Evolutionary conservation across 176 grass and related monocot genomes (phyloP).

Genomic region (Aegilops speltoides): DNA sequence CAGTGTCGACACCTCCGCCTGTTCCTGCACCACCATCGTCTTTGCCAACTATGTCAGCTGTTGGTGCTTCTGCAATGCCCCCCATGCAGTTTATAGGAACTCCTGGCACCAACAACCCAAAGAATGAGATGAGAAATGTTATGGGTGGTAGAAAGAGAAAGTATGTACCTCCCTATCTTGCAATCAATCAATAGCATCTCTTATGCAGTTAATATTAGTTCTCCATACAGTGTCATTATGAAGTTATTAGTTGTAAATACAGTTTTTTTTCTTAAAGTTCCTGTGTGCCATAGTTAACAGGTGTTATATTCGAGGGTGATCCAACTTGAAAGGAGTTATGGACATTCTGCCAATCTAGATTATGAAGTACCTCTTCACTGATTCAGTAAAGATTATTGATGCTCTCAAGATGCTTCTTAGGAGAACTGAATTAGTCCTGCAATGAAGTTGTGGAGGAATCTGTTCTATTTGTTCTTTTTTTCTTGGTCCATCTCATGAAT

Average conservation of each 20-base stretch:
- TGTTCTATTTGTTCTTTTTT: neutral
- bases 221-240: neutral
- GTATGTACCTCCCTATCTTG: conserved; percentile 50
- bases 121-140: conserved; percentile 73
- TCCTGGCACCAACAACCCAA: conserved; percentile 56
- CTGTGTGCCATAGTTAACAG: neutral
- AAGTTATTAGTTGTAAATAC: conserved; percentile 18
- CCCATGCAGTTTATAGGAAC: conserved; percentile 91
- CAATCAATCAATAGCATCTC: conserved; percentile 12
- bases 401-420: conserved; percentile 14
- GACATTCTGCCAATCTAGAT: neutral
- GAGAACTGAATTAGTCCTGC: neutral
- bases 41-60: conserved; percentile 54
- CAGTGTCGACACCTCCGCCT: conserved; percentile 22
- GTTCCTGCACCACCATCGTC: conserved; percentile 35
- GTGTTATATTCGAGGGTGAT: neutral
- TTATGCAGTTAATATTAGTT: conserved; percentile 16
- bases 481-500: conserved; percentile 9
- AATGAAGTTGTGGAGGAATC: neutral
- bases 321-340: neutral
- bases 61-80: conserved; percentile 52
- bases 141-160: conserved; percentile 99
- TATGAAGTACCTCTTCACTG: neutral
- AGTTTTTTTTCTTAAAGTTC: neutral
- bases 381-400: conserved; percentile 34